Conservation (phyloP, 768 basidiomycete genomes). For the Pleurotus ostreatus region DNA sequence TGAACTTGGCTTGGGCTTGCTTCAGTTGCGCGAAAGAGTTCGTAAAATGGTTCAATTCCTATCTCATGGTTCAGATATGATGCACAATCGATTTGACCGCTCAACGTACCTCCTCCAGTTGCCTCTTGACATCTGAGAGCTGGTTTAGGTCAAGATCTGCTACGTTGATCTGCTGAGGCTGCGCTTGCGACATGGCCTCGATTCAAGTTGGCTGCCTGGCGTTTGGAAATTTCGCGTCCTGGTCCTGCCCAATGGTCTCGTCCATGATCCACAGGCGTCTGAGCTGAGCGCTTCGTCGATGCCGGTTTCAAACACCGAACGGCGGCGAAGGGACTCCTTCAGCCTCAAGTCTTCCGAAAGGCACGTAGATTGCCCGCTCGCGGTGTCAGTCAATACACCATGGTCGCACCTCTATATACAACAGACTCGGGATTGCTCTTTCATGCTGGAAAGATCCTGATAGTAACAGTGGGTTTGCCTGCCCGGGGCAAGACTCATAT, state of each 20-base stretch:
- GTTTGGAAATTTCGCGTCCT: no score
- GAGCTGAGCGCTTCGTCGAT: no score
- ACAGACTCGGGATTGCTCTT: conserved; percentile 85
- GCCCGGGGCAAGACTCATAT: conserved; percentile 97
- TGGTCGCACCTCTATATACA: conserved; percentile 96
- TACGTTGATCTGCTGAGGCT: conserved; percentile 72
- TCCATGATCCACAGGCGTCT: no score
- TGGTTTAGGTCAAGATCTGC: conserved; percentile 83
- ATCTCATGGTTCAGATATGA: not conserved
- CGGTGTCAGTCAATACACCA: conserved; percentile 20
- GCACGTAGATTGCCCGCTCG: not conserved
- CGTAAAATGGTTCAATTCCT: conserved; percentile 93
- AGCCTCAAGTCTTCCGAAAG: no score
- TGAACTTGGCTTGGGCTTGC: conserved; percentile 91
- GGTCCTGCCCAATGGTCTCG: no score
- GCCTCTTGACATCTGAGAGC: conserved; percentile 83
- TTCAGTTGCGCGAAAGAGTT: conserved; percentile 91
- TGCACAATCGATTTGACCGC: not conserved
- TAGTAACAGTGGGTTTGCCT: conserved; percentile 89
- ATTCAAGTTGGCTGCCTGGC: not conserved
- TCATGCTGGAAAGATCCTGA: conserved; percentile 93
- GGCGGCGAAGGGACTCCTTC: no score
- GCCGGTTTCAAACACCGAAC: no score
- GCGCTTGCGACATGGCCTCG: conserved; percentile 17
- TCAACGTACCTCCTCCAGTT: conserved; percentile 79